Evolutionary conservation across 2,329 filamentous ascomycete genomes (phyloP), one percentile per base, ranked within the genome.

Genomic region (Beauveria medogensis): DNA sequence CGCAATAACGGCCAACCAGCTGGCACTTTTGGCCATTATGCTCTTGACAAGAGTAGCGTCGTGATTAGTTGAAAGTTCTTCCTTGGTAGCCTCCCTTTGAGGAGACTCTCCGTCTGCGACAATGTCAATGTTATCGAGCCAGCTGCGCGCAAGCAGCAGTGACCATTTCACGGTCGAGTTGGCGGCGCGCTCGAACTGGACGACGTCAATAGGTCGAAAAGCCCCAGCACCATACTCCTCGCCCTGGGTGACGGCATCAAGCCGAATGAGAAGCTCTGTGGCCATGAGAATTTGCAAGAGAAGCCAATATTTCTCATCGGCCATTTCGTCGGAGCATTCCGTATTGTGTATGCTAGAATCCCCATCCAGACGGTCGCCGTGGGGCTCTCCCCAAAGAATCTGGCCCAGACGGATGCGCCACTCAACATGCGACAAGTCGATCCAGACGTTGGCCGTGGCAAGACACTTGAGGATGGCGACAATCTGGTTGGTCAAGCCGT

Each of bases 361-460:
- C 62, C 84, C 82, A 48, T 79, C 78, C n/a, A 80, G 65, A 52
- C 79, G 76, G 64, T 83, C 81, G 47, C 81, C 80, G 28, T 78
- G 69, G 6, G 76, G 73, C 18, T 77, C 74, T 18, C 81, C 85
- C 87, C 88, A 91, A 2, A 91, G 73, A 47, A 91, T 79, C 71
- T 90, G 88, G 7, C 88, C 88, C 1, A 91, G 76, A 14, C 87
- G 80, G 62, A 91, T 87, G 43, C 88, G 81, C 87, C 87, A 91
- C 69, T 91, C 88, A 7, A 91, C 85, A 37, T 86, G 80, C 22
- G 86, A 88, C 65, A 91, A 88, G 71, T 91, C 87, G 56, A 88
- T 81, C 88, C 88, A 91, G 51, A 89, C 82, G 60, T 87, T 86
- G 59, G 85, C 80, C 8, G 83, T 75, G 0, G 81, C 82, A 50